Conservation (phyloP, 2,329 filamentous ascomycete genomes). For the Atkinsonella hypoxylon region DNA sequence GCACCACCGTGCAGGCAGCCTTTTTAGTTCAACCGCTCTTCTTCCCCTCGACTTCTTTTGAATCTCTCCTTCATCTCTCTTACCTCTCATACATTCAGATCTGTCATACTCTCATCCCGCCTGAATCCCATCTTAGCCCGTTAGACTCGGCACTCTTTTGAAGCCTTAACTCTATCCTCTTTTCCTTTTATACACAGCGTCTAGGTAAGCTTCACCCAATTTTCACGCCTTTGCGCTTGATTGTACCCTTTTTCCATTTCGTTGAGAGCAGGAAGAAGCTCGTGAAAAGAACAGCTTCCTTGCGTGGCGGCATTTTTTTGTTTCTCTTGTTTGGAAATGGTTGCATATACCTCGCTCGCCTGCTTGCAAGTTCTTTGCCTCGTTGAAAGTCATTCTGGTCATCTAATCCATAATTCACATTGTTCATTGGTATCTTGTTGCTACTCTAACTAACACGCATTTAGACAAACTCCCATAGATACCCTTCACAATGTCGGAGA, state of each 20-base stretch:
- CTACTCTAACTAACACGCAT: neutral
- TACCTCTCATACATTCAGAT: conserved; percentile 10
- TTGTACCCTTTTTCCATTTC: neutral
- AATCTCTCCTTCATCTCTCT: conserved; percentile 12
- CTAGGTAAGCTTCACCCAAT: conserved; percentile 11
- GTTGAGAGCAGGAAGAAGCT: neutral
- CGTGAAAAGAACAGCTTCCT: neutral
- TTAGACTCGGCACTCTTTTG: conserved; percentile 11
- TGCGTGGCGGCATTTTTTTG: neutral
- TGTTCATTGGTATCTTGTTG: neutral
- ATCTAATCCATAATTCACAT: neutral
- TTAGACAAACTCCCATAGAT: conserved; percentile 19
- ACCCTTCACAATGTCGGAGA: conserved; percentile 73
- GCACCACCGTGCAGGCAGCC: conserved; percentile 13
- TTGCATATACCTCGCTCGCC: neutral
- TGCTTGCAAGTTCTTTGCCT: neutral
- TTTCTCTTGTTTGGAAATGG: too few species aligned
- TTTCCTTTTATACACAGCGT: conserved; percentile 10
- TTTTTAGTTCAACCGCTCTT: conserved; percentile 21
- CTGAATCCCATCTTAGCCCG: conserved; percentile 7
- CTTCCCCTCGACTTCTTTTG: conserved; percentile 12
- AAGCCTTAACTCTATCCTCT: conserved; percentile 6
- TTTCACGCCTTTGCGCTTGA: neutral
- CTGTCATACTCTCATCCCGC: neutral
- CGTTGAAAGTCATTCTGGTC: too few species aligned